Percentiles rank a stretch among this genome's conserved stretches.
Conservation (phyloP, 2,329 filamentous ascomycete species). For the Leptographium lundbergii region DNA sequence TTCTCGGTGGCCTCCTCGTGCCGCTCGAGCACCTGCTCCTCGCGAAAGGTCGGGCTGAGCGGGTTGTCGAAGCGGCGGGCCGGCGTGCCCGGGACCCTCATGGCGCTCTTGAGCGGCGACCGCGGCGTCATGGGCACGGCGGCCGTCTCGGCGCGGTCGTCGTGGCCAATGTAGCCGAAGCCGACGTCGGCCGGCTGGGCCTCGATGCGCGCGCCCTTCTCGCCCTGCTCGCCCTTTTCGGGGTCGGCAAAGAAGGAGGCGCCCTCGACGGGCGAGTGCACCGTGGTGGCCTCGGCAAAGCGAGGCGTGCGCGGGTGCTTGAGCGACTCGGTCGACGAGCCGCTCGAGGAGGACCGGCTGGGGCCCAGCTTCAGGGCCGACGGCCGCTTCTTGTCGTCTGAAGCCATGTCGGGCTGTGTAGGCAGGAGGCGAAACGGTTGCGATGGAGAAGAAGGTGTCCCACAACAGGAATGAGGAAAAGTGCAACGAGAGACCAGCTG, state of each 20-base stretch:
- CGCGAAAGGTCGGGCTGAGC: conserved; percentile 79
- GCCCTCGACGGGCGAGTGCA: conserved; percentile 60
- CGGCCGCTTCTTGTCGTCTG: conserved; percentile 44
- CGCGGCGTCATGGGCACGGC: conserved; percentile 55
- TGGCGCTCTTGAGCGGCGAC: conserved; percentile 77
- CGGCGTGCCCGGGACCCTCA: conserved; percentile 76
- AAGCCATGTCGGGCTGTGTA: neutral
- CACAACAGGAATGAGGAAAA: conserved; percentile 18
- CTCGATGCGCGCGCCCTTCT: conserved; percentile 44
- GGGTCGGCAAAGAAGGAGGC: conserved; percentile 46
- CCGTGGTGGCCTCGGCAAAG: conserved; percentile 69
- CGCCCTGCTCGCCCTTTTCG: conserved; percentile 38
- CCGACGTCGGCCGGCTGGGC: conserved; percentile 75
- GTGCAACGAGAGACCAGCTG: conserved; percentile 42
- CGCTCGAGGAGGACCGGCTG: conserved; percentile 35
- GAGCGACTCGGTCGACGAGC: conserved; percentile 40
- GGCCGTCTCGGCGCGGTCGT: conserved; percentile 40
- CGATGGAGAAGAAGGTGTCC: conserved; percentile 16
- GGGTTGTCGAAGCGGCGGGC: conserved; percentile 61
- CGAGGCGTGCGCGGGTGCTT: conserved; percentile 63
- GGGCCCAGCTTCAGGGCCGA: conserved; percentile 41
- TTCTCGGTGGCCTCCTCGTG: conserved; percentile 70
- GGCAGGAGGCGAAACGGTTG: too few species aligned
- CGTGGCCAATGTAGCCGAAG: conserved; percentile 74
- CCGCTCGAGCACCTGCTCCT: conserved; percentile 81